Base-by-base conservation (phyloP, 148 eudicot genomes). In the Vaccinium darrowii region DNA sequence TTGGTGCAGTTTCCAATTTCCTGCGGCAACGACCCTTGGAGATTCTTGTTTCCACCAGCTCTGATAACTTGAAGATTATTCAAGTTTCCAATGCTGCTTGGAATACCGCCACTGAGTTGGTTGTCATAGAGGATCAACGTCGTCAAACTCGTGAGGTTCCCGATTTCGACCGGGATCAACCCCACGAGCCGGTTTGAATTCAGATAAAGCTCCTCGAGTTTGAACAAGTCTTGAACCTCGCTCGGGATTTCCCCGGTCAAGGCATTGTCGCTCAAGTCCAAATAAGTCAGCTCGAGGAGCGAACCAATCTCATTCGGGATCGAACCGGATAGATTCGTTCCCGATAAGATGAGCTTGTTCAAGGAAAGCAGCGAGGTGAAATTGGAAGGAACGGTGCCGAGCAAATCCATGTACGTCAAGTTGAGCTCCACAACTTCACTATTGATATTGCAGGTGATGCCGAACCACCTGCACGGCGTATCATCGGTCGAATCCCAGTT, bases 21-120 rank as follows among this genome's bases (percentile, higher is more conserved):
- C 60, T 79, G 53, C 0, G 99, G 99, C 3, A 96, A 47, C 73
- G 91, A 58, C 19, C 99, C 99, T 85, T 84, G 89, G 19, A 96
- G 90, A 79, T 96, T 94, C 86, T 93, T 96, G 86, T 96, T 96
- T 5, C 99, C 99, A 49, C 99, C 99, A 0, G 94, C 94, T 67
- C 99, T 86, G 3, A 96, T 83, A n/a, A 92, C 92, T 79, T 86
- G 76, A 39, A 96, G 91, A 15, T 84, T 90, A 84, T 86, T 87
- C 82, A 96, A 84, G 36, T 75, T 81, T 5, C 99, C 99, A 52
- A 96, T 94, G 14, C 89, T 89, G 76, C 54, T 84, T 65, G 99
- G 99, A 78, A 96, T 91, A 47, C 79, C 63, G 12, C 99, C 99
- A 81, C 94, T 90, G 13, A 96, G 90, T 58, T 93, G 99, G 83